Evolutionary conservation across 2,329 filamentous ascomycete genomes (phyloP), one percentile per base, ranked within the genome.

Genomic region (Xylariaceae sp.): DNA sequence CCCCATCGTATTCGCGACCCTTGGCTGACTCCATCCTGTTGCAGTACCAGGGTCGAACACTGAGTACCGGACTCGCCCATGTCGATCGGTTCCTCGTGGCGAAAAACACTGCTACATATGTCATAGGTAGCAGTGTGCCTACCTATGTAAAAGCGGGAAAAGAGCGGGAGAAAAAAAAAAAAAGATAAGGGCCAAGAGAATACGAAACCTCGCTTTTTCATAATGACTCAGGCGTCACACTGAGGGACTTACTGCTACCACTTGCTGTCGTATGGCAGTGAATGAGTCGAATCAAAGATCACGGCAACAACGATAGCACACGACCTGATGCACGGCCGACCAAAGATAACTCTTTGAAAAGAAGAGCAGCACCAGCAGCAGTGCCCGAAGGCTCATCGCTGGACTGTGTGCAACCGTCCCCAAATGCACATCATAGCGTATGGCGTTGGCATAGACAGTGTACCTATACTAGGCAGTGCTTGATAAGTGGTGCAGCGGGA

Each of bases 31-130:
- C 43, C 43, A 32, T 45, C 19, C 8, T 32, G 43, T 27, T 30
- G 19, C 43, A 45, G 43, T 8, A 45, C 12, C 11, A 45, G 29
- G 29, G 11, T 45, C 35, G 44, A 47, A 12, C 31, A 6, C 7
- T 30, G 30, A 32, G 29, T 8, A n/a, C 47, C 12, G 29, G 35
- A 35, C 35, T 39, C 41, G 29, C 41, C 50, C 32, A 34, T 40
- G 45, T 49, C 31, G 37, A 19, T 34, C 27, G 5, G 44, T 32
- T 34, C 12, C 29, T 2, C 26, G 56, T 58, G 56, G 53, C 56
- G 35, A 37, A 37, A n/a, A 4, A 37, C 19, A 19, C 19, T 19
- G 19, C 35, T 37, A 11, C 35, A 11, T 37, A 37, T 11, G 35
- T 11, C 35, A 37, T 37, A 37, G 35, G 8, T 9, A 9, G 12